phyloP scores from a whole-genome alignment of 805 yeast species.

The Candida peoriensis region DNA sequence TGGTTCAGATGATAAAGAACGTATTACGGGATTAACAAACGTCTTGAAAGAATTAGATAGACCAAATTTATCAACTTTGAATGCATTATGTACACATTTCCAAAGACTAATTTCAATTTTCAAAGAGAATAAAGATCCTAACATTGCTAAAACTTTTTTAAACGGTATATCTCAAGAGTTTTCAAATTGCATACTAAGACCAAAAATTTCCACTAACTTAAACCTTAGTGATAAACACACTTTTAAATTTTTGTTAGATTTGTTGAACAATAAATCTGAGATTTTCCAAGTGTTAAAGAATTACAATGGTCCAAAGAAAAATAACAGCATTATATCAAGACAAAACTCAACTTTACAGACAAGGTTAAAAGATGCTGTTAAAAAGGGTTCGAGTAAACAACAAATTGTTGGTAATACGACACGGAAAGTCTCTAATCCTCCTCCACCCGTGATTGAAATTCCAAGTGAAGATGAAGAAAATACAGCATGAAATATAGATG shows the following conservation, averaged over 20 bases:
- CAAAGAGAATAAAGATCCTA: slow-evolving; percentile 37
- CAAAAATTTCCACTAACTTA: slow-evolving; percentile 39
- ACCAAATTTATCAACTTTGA: slow-evolving; percentile 71
- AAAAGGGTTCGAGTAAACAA: slow-evolving; percentile 8
- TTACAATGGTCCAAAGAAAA: slow-evolving; percentile 3
- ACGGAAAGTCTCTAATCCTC: slow-evolving; percentile 6
- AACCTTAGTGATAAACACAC: slow-evolving; percentile 57
- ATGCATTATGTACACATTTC: slow-evolving; percentile 74
- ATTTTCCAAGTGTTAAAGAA: slow-evolving; percentile 62
- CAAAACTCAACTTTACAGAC: slow-evolving; percentile 21
- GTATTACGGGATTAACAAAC: slow-evolving; percentile 62
- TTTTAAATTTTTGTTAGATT: slow-evolving; percentile 52
- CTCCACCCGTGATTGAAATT: slow-evolving; percentile 1
- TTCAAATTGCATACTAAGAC: slow-evolving; percentile 56
- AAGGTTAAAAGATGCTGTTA: slow-evolving; percentile 23
- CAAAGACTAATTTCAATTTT: slow-evolving; percentile 54
- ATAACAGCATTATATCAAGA: slow-evolving; percentile 9
- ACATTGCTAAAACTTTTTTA: slow-evolving; percentile 33
- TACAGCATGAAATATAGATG: no score
- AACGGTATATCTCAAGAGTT: slow-evolving; percentile 59
- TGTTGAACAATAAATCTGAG: slow-evolving; percentile 51
- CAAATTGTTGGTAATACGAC: no score
- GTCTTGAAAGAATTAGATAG: slow-evolving; percentile 63
- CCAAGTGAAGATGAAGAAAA: slow-evolving; percentile 1
- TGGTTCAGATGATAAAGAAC: slow-evolving; percentile 26